Evolutionary conservation across 1,284 basidiomycete species (phyloP), one percentile per base, ranked within the genome.

Genomic region (Violaceomyces palustris): DNA sequence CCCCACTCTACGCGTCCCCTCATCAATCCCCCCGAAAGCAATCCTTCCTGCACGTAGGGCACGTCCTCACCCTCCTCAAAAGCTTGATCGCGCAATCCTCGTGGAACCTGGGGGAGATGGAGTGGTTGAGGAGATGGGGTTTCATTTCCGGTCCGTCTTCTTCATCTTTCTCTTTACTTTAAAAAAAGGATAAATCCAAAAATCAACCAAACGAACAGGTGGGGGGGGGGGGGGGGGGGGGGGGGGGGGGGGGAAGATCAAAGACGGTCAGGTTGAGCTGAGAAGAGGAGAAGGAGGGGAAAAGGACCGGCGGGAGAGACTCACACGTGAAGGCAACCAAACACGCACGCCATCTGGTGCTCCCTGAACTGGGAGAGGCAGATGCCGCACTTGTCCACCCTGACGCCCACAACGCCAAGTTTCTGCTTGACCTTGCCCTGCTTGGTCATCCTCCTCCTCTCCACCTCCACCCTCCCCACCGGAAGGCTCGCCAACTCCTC

Each of bases 351-450:
- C 48, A 76, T 75, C 46, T 84, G 80, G 6, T 75, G 79, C 11
- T 79, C 79, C 65, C 79, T 82, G 76, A 88, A 91, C 75, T 87
- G 85, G 38, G 78, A 78, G 59, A 87, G 74, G 71, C 88, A 91
- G 36, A 89, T 84, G 21, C 82, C 81, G 66, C 88, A 92, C 61
- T 82, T 83, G 55, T 86, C 82, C 22, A 91, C 86, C 2, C 79
- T 70, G 9, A 81, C 78, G 19, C 85, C 87, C n/a, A 86, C 75
- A 23, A 88, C 75, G 17, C 78, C 78, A 36, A 88, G 74, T 74
- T 88, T 90, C 46, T 87, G 74, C 75, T 87, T 89, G 44, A 84
- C 78, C 40, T 84, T 82, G 9, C 87, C 87, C 54, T 85, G 80
- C 52, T 78, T 78, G 36, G 81, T 83, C 19, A 80, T 78, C 14